phyloP scores from a whole-genome alignment of 768 basidiomycete species.

The Leccinum pellstonianum region DNA sequence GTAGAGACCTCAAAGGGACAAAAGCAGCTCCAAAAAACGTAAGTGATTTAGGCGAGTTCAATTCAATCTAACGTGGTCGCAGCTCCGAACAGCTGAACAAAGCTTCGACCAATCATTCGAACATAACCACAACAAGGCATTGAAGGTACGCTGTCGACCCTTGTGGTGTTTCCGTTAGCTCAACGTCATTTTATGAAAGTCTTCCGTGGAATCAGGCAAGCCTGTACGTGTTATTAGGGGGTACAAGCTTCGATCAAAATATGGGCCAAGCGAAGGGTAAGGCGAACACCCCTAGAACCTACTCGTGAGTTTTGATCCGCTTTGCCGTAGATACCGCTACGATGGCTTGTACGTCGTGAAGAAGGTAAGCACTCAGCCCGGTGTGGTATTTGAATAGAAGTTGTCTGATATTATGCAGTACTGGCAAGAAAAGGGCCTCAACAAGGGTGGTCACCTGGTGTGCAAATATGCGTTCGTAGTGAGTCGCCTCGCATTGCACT shows the following conservation, averaged over 20 bases:
- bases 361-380: conserved; percentile 42
- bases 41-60: conserved; percentile 15
- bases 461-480: conserved; percentile 88
- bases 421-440: conserved; percentile 73
- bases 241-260: conserved; percentile 59
- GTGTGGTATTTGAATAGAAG: background rate
- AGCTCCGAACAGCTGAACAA: conserved; percentile 90
- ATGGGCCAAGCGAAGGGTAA: conserved; percentile 78
- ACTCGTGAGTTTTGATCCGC: background rate
- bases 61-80: background rate
- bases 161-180: background rate
- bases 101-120: conserved; percentile 83
- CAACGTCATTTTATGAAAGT: conserved; percentile 37
- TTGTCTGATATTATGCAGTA: conserved; percentile 40
- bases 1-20: conserved; percentile 85
- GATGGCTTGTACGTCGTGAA: conserved; percentile 85
- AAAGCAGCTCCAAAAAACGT: conserved; percentile 83
- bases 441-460: conserved; percentile 67
- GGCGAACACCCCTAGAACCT: background rate
- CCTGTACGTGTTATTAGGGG: conserved; percentile 89
- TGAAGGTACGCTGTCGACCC: conserved; percentile 46
- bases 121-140: conserved; percentile 63
- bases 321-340: conserved; percentile 68
- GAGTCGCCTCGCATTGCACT: conserved; percentile 12
- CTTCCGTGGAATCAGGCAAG: conserved; percentile 74